Conservation (phyloP, 371 early-diverging fungal species). For the Lichtheimia hyalospora region DNA sequence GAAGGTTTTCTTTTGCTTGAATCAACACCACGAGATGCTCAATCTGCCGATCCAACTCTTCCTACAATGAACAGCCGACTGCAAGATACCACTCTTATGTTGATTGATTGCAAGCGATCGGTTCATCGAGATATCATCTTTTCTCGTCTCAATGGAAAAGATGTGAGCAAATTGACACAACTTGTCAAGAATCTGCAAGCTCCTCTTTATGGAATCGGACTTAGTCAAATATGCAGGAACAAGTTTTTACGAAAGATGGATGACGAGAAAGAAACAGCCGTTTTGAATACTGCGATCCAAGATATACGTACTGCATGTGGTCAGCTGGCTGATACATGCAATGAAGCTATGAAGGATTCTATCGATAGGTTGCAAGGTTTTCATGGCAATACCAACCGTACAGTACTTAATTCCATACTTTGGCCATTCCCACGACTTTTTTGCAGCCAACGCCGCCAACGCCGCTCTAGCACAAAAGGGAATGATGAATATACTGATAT, state of each 20-base stretch:
- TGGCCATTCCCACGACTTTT: constrained; percentile 41
- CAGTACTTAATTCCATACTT: constrained; percentile 23
- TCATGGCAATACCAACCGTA: constrained; percentile 20
- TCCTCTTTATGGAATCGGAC: constrained; percentile 36
- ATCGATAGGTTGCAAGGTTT: constrained; percentile 9
- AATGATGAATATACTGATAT: neutral
- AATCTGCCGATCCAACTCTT: constrained; percentile 6
- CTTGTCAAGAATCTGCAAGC: constrained; percentile 26
- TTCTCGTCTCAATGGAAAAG: constrained; percentile 29
- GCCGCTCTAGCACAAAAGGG: neutral
- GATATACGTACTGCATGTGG: constrained; percentile 3
- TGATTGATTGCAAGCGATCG: constrained; percentile 45
- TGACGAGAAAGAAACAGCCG: neutral
- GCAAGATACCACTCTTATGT: constrained; percentile 22
- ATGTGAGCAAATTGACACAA: constrained; percentile 29
- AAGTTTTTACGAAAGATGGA: neutral
- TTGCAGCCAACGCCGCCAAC: neutral
- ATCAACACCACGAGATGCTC: neutral
- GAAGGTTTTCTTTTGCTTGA: constrained; percentile 25
- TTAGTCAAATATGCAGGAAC: constrained; percentile 20
- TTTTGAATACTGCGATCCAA: constrained; percentile 5
- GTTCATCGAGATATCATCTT: constrained; percentile 39
- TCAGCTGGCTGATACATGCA: constrained; percentile 7
- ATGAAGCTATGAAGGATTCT: constrained; percentile 7
- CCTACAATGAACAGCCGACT: constrained; percentile 26